Conservation (phyloP, 176 grass and related monocot genomes). For the Triticum turgidum region DNA sequence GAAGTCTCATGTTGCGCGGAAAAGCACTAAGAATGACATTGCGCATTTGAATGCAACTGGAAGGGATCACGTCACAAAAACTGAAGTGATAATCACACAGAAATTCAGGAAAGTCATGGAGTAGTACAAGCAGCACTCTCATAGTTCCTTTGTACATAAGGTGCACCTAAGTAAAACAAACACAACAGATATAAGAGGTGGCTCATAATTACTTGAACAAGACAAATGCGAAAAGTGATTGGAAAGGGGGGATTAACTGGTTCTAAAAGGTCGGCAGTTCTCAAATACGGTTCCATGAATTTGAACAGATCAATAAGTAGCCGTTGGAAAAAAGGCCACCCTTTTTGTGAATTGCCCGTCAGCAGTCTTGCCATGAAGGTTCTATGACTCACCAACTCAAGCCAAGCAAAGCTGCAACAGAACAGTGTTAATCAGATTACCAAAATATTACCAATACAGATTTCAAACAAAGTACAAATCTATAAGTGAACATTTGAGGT, state of each 20-base stretch:
- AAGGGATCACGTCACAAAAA: constrained; percentile 87
- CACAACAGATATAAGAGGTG: constrained; percentile 1
- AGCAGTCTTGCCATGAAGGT: constrained; percentile 73
- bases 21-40: constrained; percentile 89
- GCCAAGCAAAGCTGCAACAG: constrained; percentile 73
- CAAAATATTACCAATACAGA: neutral
- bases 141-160: constrained; percentile 81
- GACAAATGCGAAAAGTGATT: neutral
- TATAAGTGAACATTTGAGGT: constrained; percentile 11
- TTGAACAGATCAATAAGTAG: constrained; percentile 87
- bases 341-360: constrained; percentile 59
- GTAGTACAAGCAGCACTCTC: constrained; percentile 71
- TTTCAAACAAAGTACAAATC: constrained; percentile 2
- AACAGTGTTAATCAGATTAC: constrained; percentile 22
- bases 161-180: constrained; percentile 46
- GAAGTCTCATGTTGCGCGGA: constrained; percentile 85
- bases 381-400: constrained; percentile 77
- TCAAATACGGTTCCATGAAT: constrained; percentile 90
- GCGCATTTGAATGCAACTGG: constrained; percentile 89
- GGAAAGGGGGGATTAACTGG: constrained; percentile 44
- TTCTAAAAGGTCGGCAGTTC: constrained; percentile 67
- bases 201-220: constrained; percentile 14
- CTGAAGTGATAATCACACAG: constrained; percentile 87
- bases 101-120: constrained; percentile 93
- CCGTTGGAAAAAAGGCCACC: constrained; percentile 76